A percentile compares a stretch with the other conserved stretches of the same genome.
Conservation (phyloP, 2,329 filamentous ascomycete genomes). For the Diplocarpon rosae region DNA sequence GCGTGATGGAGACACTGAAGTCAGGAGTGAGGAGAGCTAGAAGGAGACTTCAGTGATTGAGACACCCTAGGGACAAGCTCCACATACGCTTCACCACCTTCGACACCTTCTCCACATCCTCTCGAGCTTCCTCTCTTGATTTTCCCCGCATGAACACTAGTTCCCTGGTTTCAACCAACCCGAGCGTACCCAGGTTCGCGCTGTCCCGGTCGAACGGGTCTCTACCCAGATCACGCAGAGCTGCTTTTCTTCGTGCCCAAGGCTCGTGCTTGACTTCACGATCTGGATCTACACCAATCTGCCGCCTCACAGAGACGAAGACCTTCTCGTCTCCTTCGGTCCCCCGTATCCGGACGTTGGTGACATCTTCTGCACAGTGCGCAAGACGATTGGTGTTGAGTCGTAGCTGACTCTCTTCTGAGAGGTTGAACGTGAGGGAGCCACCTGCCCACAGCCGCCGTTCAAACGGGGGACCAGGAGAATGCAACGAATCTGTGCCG, state of each 20-base stretch:
- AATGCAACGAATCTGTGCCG: constrained; percentile 74
- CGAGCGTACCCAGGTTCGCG: background rate
- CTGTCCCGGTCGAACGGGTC: too few species aligned
- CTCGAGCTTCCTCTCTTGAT: constrained; percentile 8
- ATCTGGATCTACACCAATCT: constrained; percentile 3
- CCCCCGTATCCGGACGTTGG: constrained; percentile 30
- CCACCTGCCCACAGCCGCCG: constrained; percentile 88
- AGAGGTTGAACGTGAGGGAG: constrained; percentile 42
- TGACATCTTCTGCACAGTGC: constrained; percentile 36
- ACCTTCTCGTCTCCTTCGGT: constrained; percentile 21
- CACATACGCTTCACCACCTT: constrained; percentile 22
- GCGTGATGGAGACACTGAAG: constrained; percentile 49
- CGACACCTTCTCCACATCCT: constrained; percentile 9
- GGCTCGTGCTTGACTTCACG: background rate
- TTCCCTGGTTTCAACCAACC: constrained; percentile 46
- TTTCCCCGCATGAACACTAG: constrained; percentile 51
- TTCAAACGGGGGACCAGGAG: constrained; percentile 59
- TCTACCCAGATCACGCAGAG: too few species aligned
- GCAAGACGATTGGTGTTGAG: constrained; percentile 30
- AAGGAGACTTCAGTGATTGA: constrained; percentile 7
- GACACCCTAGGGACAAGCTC: constrained; percentile 5
- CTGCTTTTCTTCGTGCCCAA: background rate
- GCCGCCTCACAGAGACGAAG: constrained; percentile 24
- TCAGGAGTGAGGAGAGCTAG: constrained; percentile 30
- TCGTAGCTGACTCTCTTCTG: constrained; percentile 13